Base-by-base conservation (phyloP, 805 yeast genomes). In the Yamadazyma sp. region DNA sequence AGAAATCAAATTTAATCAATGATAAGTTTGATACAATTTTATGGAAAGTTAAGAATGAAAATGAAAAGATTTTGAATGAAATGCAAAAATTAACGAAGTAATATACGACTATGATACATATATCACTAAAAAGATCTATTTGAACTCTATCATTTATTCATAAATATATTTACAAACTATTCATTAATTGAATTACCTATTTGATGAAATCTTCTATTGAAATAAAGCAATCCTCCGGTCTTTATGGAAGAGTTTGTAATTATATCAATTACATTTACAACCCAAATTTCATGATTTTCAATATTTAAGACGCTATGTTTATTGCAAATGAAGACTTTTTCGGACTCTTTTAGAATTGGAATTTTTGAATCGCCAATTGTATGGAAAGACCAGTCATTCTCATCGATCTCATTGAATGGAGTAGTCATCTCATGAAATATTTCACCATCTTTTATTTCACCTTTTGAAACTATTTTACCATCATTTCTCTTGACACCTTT, bases 221-320 rank as follows among this genome's bases (percentile, higher is more conserved):
- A 82, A 47, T 82, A 82, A 11, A 84, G 49, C 28, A 84, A 54
- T 0, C 91, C 91, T 11, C 89, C 89, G 2, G 75, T 59, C 19
- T 37, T 33, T 8, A 36, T 11, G 2, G 21, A 38, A 17, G 42
- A 38, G 23, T 57, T 55, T 2, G 59, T 61, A 24, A 63, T 42
- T 3, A 83, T 74, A 26, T 82, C 82, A 23, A 67, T 60, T 4
- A 91, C 94, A 40, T 76, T 71, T 3, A 86, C 96, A 4, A 88
- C 77, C 93, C 96, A 86, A 3, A 91, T 78, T 53, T 89, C 96
- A 60, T 91, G 98, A 51, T 84, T 87, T 41, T 84, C 88, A 1
- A 87, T 81, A 8, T 55, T 55, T 33, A 83, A 69, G 4, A 72
- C 75, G 17, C 68, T 61, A 29, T 57, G 62, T 35, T 73, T 75